These are phyloP conservation scores for Mucor circinelloides DNA, from an alignment of 371 early-diverging fungal species.

Conservation along the genomic window DNA sequence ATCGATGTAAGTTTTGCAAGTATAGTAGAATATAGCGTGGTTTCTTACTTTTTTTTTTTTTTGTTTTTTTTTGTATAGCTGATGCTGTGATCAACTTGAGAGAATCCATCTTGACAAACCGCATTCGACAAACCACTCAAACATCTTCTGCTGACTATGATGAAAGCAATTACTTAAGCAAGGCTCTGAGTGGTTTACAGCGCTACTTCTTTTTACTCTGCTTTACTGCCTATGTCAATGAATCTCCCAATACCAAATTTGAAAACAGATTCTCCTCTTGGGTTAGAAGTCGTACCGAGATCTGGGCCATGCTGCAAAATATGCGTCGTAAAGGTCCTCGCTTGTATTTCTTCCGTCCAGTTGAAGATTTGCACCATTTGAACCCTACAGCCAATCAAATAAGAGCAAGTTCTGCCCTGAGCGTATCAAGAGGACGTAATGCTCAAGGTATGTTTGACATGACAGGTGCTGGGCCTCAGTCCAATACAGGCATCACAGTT, in stretches of 20 bases:
- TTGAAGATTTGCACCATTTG: conserved; percentile 63
- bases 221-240: conserved; percentile 63
- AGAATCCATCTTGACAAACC: conserved; percentile 64
- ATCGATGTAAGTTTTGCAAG: conserved; percentile 49
- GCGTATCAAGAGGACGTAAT: not conserved
- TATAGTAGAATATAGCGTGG: not conserved
- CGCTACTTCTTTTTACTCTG: conserved; percentile 69
- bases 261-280: conserved; percentile 55
- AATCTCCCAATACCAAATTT: conserved; percentile 46
- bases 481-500: conserved; percentile 33
- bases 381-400: not conserved
- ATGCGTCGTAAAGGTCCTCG: conserved; percentile 55
- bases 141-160: conserved; percentile 31
- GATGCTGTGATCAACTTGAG: conserved; percentile 67
- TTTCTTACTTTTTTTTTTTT: not conserved
- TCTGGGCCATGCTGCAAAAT: conserved; percentile 62
- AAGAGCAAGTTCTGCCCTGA: conserved; percentile 8
- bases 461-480: conserved; percentile 41
- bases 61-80: conserved; percentile 32
- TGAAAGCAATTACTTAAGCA: conserved; percentile 40
- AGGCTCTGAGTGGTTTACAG: conserved; percentile 64
- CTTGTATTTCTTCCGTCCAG: conserved; percentile 66
- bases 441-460: conserved; percentile 54
- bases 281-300: conserved; percentile 59
- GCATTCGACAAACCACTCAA: conserved; percentile 55